Percentiles rank a stretch among this genome's conserved stretches.
Evolutionary conservation across 139 green algal genomes (phyloP).

Genomic region (Tetradesmus lagerheimii): DNA sequence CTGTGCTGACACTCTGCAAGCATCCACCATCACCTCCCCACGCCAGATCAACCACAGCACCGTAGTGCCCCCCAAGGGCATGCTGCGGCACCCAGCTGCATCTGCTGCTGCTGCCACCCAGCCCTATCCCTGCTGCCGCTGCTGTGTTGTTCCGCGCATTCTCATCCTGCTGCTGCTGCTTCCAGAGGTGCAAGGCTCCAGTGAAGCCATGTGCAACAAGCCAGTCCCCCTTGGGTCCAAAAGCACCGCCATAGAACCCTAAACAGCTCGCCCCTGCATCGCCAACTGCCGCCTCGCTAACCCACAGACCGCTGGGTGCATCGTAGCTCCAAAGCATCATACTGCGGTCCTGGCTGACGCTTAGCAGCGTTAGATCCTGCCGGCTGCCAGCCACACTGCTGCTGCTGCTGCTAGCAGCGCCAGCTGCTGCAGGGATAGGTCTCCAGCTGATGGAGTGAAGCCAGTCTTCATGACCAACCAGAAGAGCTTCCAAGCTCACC

Average conservation of each 20-base stretch:
- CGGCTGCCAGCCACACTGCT: neutral
- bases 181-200: slow-evolving; percentile 94
- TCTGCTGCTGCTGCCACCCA: neutral
- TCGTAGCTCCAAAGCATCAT: slow-evolving; percentile 95
- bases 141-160: neutral
- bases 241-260: slow-evolving; percentile 85
- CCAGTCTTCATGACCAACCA: slow-evolving; percentile 97
- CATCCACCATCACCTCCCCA: slow-evolving; percentile 81
- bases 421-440: slow-evolving; percentile 42
- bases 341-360: slow-evolving; percentile 94
- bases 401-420: neutral
- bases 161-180: slow-evolving; percentile 27
- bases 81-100: slow-evolving; percentile 78
- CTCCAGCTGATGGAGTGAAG: slow-evolving; percentile 89
- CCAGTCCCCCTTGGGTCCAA: slow-evolving; percentile 60
- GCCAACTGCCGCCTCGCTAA: slow-evolving; percentile 85
- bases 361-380: slow-evolving; percentile 78
- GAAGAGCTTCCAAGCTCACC: slow-evolving; percentile 81
- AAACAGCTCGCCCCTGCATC: slow-evolving; percentile 85
- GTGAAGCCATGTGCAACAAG: slow-evolving; percentile 94
- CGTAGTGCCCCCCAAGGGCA: slow-evolving; percentile 87
- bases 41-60: slow-evolving; percentile 78
- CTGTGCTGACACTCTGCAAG: slow-evolving; percentile 76
- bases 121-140: neutral
- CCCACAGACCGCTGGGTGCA: slow-evolving; percentile 82